Base-by-base conservation (phyloP, 768 basidiomycete genomes). In the Tylopilus plumbeoviolaceoides region DNA sequence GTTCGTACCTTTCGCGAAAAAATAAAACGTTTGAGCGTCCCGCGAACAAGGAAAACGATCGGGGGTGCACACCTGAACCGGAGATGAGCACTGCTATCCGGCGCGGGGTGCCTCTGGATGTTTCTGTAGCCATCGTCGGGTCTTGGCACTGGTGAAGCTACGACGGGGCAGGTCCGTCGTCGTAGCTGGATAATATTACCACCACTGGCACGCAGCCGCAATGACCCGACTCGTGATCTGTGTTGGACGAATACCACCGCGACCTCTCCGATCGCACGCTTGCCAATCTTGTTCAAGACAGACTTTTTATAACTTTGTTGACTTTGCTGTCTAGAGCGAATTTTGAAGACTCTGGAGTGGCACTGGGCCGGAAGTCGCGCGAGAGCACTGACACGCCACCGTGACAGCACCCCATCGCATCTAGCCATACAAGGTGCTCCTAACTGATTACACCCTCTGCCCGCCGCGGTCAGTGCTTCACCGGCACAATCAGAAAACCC, bases 1-100 rank as follows among this genome's bases (percentile, higher is more conserved):
- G 71, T 99, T 99, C 21, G 90, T 89, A 39, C 97, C 95, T 98
- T 59, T 10, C 44, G 36, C 4, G 44, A 17, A 30, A 30, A 47
- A 35, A n/a, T n/a, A n/a, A 27, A 15, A 9, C 4, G 44, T 27
- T 0, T 21, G 36, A 20, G 39, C 11, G 17, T 30, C 30, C 15
- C 5, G 7, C 23, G 12, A n/a, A 15, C 2, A 28, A 17, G 36
- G 42, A 14, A n/a, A 23, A 43, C 11, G 36, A 45, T 5, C 15
- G 15, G 30, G 56, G 4, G n/a, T 14, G 21, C 61, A 44, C 51
- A 81, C 84, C 84, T 65, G 81, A 82, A 36, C 84, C 84, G 15
- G 84, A 86, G 63, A 87, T 82, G 60, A 86, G 79, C 7, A 60
- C 59, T n/a, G 59, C 59, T n/a, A 60, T 62, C 1, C 59, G 51